phyloP scores from a whole-genome alignment of 2,329 filamentous ascomycete species.

The Teratosphaeria destructans region DNA sequence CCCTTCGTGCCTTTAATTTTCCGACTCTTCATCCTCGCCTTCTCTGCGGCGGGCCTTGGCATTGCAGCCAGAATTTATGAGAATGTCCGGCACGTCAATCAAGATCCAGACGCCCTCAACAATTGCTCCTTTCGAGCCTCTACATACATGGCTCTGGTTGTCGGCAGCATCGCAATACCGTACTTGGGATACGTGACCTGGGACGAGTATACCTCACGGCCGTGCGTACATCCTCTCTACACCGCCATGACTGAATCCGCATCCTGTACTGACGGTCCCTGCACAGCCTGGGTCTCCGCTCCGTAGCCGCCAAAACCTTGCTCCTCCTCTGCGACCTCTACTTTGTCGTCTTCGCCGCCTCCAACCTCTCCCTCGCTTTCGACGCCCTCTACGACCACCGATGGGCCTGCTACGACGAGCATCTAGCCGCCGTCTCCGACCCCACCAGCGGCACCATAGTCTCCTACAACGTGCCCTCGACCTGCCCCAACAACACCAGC shows the following conservation, averaged over 20 bases:
- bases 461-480: slow-evolving; percentile 16
- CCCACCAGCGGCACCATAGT: slow-evolving; percentile 2
- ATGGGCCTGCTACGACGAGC: slow-evolving; percentile 37
- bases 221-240: slow-evolving; percentile 29
- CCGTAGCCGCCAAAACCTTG: slow-evolving; percentile 72
- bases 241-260: background rate
- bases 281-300: slow-evolving; percentile 60
- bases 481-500: slow-evolving; percentile 24
- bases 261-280: background rate
- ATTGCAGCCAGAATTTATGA: slow-evolving; percentile 66
- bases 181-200: slow-evolving; percentile 91
- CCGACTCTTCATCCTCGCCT: slow-evolving; percentile 70
- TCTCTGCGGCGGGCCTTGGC: slow-evolving; percentile 71
- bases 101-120: slow-evolving; percentile 17
- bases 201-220: slow-evolving; percentile 93
- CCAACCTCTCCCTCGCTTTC: slow-evolving; percentile 83
- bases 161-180: slow-evolving; percentile 78
- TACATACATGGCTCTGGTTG: slow-evolving; percentile 76
- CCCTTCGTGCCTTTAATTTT: slow-evolving; percentile 78
- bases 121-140: slow-evolving; percentile 45
- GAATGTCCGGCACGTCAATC: slow-evolving; percentile 28
- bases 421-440: slow-evolving; percentile 8
- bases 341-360: slow-evolving; percentile 95
- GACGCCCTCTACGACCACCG: slow-evolving; percentile 59
- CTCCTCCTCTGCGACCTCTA: slow-evolving; percentile 86